Evolutionary conservation across 176 grass and related monocot species (phyloP), one percentile per base, ranked within the genome.

Genomic region (Cenchrus fungigraminus): DNA sequence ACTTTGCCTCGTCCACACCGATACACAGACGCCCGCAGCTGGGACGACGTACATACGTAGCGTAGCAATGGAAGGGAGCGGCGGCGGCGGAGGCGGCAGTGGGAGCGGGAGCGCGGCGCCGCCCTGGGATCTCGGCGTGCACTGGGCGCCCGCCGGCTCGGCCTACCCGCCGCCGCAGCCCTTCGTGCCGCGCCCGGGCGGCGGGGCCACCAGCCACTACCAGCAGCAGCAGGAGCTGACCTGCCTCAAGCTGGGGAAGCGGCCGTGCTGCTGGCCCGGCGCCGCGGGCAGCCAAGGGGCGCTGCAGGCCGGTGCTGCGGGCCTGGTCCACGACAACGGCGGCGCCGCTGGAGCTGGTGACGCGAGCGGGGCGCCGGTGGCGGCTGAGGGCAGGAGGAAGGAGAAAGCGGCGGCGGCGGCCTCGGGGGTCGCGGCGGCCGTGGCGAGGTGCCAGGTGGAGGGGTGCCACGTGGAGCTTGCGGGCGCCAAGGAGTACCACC

Each of bases 401-500:
- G 91, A 95, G 73, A 92, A 80, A 86, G 44, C 55, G 5, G 34
- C 16, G 34, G 59, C 64, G 0, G 51, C 37, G 2, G 37, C 37
- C 37, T 40, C 37, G 37, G 37, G 37, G 25, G 25, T 25, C 37
- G 59, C 64, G 0, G 51, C 69, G 2, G 65, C 56, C 20, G 76
- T 65, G 74, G 74, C 95, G 15, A 55, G 89, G 58, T 97, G 92
- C 84, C 95, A 95, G 88, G 95, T 95, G 86, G 88, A 95, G 66
- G 87, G 92, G 5, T 95, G 95, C 86, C 74, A 87, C 65, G 64
- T 80, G 42, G 63, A 22, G 65, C 90, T 91, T 29, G 76, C 42
- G 40, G 88, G 81, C 5, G 86, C 82, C 12, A 97, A 94, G 74
- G 92, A 94, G 13, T 97, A 97, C 79, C 94, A 97, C 92, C 88